Evolutionary conservation across 176 grass and related monocot species (phyloP), one percentile per base, ranked within the genome.

Genomic region (Eleusine indica): DNA sequence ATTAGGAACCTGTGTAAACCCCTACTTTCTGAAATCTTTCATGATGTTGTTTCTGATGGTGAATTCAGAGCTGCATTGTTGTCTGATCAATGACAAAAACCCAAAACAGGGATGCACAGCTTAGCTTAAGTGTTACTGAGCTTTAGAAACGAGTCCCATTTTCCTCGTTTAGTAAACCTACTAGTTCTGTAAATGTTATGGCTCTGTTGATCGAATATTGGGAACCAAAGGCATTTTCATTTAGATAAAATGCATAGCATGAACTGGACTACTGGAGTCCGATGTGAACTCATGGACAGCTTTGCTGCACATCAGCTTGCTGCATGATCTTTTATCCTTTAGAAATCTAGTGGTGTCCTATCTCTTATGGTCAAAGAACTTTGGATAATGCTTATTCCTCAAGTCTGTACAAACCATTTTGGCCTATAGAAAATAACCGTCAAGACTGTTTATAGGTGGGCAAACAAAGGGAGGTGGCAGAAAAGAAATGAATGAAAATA

Each of bases 331-430:
- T 83, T 72, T 21, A 56, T 85, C 73, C 32, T 30, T 49, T 19
- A 17, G 3, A 42, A 30, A 76, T 39, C 42, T 64, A 3, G 43
- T 71, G 17, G 37, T 19, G 5, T 66, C 28, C 68, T 77, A 72
- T 52, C 47, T 58, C 41, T 71, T 90, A 18, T 51, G 19, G 53
- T 30, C 75, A 74, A 22, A 29, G 6, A 52, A 41, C 49, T 63
- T 12, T 75, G 58, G 77, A 30, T 82, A 75, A 56, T 46, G n/a
- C 47, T 81, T 32, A 57, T 61, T 68, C 74, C 80, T 17, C 51
- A 22, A 58, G 49, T 67, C 48, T 2, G 6, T 82, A 4, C 18
- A 0, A 70, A 41, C 32, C 35, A 70, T 28, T 80, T 56, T 56
- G 49, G 1, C 35, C 21, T 56, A 12, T 69, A 32, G 56, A 32